Base-by-base conservation (phyloP, 148 eudicot genomes). In the Diospyros kaki region DNA sequence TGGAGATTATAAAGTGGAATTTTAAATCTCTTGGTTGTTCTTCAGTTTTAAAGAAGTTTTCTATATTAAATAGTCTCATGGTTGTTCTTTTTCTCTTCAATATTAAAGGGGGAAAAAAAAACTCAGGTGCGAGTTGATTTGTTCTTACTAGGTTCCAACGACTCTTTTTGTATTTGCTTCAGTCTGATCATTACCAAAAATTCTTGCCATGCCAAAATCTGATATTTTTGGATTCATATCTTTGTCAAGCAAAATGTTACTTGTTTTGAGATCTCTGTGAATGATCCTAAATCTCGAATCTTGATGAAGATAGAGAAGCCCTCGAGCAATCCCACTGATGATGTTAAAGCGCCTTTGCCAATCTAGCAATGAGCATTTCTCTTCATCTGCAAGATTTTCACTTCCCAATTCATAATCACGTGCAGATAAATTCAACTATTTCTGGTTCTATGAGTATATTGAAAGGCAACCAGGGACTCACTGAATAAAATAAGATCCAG, bases 261-360 rank as follows among this genome's bases (percentile, higher is more conserved):
- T 50, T 41, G 68, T 58, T 73, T 73, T 73, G 9, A 73, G 76
- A 11, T 73, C 68, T 65, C 76, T 61, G 40, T 73, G 76, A 15
- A 73, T 73, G 54, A 73, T 73, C 61, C 76, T 61, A 9, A 73
- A 8, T 28, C 76, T 73, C 5, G 76, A 73, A 28, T 73, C 76
- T 38, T 61, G 76, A 12, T 73, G 76, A 61, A 73, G 76, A 58
- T 73, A 73, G n/a, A 73, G 56, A 62, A 73, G 44, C 46, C 76
- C 76, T 17, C 76, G n/a, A 5, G 68, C 64, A 48, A 73, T 73
- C 0, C 76, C 76, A 46, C 15, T 62, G 46, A 73, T 73, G 40
- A 73, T 73, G 46, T 73, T 52, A 28, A 8, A 73, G 53, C 76
- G 68, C 28, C 5, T 73, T 12, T 58, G 18, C 76, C 76, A 73